Percentiles rank a stretch among this genome's conserved stretches.
Conservation (phyloP, 2,329 filamentous ascomycete genomes). For the Bimuria novae-zelandiae region DNA sequence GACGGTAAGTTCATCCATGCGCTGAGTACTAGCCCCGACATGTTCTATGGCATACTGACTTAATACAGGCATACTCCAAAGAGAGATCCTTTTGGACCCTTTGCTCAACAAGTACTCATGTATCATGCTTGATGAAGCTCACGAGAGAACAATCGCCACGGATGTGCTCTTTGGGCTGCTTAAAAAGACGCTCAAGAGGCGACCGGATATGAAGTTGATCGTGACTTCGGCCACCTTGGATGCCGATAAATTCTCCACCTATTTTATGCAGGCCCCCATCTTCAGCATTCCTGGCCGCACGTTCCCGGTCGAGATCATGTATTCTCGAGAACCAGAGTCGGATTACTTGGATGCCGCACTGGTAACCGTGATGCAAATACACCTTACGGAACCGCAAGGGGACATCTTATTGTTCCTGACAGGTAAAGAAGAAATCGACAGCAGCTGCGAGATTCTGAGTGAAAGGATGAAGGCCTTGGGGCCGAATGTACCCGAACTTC, state of each 20-base stretch:
- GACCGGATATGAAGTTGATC: constrained; percentile 93
- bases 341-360: constrained; percentile 94
- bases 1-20: constrained; percentile 64
- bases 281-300: constrained; percentile 95
- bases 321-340: constrained; percentile 90
- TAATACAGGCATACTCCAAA: constrained; percentile 71
- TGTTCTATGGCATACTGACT: no score
- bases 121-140: constrained; percentile 97
- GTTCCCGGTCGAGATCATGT: constrained; percentile 94
- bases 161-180: constrained; percentile 97
- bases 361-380: constrained; percentile 98
- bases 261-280: constrained; percentile 95
- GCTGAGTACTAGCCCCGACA: no score
- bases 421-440: constrained; percentile 97
- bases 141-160: constrained; percentile 95
- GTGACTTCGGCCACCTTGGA: constrained; percentile 99
- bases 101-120: constrained; percentile 91
- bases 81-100: constrained; percentile 96
- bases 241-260: constrained; percentile 95
- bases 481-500: constrained; percentile 84
- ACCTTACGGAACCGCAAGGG: constrained; percentile 86
- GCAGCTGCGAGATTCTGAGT: constrained; percentile 85
- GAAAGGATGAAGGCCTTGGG: constrained; percentile 97
- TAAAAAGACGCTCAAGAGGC: constrained; percentile 82
- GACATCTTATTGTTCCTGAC: constrained; percentile 98